Percentiles rank a stretch among this genome's conserved stretches.
These are phyloP conservation scores for Bonia amplexicaulis DNA, from an alignment of 176 grass and related monocot genomes.

Conservation along the genomic window DNA sequence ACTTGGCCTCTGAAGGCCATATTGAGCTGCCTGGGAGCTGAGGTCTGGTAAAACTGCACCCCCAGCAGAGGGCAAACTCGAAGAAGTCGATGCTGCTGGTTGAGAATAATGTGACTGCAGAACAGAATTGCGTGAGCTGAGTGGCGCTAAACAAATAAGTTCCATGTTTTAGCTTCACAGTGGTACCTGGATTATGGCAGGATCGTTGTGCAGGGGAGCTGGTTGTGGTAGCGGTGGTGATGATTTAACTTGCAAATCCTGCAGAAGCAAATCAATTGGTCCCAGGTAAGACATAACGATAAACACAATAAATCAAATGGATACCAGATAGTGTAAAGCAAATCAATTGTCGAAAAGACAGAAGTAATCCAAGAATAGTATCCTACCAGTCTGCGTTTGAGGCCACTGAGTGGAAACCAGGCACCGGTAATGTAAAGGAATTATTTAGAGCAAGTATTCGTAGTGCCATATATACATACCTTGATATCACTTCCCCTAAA, in stretches of 20 bases:
- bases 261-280: slow-evolving; percentile 20
- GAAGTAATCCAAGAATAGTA: background rate
- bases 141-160: background rate
- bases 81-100: slow-evolving; percentile 39
- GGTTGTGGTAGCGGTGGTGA: slow-evolving; percentile 48
- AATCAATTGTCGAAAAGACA: background rate
- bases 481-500: slow-evolving; percentile 87
- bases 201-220: slow-evolving; percentile 64
- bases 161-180: background rate
- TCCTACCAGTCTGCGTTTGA: background rate
- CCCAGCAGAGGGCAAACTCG: slow-evolving; percentile 61
- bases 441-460: background rate
- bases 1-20: slow-evolving; percentile 56
- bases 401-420: background rate
- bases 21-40: slow-evolving; percentile 59
- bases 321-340: background rate
- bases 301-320: background rate
- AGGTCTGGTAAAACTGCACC: slow-evolving; percentile 55
- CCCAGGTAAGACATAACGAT: background rate
- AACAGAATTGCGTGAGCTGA: slow-evolving; percentile 21
- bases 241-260: slow-evolving; percentile 90
- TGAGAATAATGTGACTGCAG: slow-evolving; percentile 71
- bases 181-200: slow-evolving; percentile 82
- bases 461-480: slow-evolving; percentile 31
- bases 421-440: background rate